These are phyloP conservation scores for Imleria badia DNA, from an alignment of 768 basidiomycete species.

Conservation along the genomic window DNA sequence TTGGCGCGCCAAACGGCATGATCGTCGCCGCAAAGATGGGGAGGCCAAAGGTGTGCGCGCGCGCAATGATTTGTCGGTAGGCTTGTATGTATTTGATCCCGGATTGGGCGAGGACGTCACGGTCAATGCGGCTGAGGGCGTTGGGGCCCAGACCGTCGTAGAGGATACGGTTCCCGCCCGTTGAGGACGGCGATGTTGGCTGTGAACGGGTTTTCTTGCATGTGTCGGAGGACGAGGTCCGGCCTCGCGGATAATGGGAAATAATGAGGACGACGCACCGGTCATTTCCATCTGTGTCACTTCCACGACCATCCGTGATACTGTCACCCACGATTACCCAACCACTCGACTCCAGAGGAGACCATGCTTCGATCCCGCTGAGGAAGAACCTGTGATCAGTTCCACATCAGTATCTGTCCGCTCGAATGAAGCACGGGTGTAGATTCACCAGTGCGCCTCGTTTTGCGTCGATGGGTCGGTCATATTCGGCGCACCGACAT, in stretches of 20 bases:
- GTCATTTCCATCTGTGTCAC: slow-evolving; percentile 1
- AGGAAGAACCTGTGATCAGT: slow-evolving; percentile 1
- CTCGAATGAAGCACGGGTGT: not conserved
- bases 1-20: not conserved
- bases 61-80: not conserved
- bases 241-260: not conserved
- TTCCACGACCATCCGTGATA: slow-evolving; percentile 6
- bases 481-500: slow-evolving; percentile 16
- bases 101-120: slow-evolving; percentile 1
- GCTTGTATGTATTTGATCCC: slow-evolving; percentile 10
- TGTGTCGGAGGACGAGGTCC: not conserved
- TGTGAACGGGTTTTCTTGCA: not conserved
- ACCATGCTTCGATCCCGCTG: slow-evolving; percentile 5
- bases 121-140: not conserved
- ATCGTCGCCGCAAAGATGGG: slow-evolving; percentile 8
- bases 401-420: slow-evolving; percentile 5
- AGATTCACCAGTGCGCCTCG: not conserved
- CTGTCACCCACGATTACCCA: slow-evolving; percentile 5
- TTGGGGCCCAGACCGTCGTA: not conserved
- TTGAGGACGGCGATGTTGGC: slow-evolving; percentile 1
- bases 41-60: not conserved
- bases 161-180: not conserved
- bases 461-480: not conserved
- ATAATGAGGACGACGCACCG: not conserved
- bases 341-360: not conserved